Evolutionary conservation across 2,329 filamentous ascomycete species (phyloP), one percentile per base, ranked within the genome.

Genomic region (Beauveria scarabaeidicola): DNA sequence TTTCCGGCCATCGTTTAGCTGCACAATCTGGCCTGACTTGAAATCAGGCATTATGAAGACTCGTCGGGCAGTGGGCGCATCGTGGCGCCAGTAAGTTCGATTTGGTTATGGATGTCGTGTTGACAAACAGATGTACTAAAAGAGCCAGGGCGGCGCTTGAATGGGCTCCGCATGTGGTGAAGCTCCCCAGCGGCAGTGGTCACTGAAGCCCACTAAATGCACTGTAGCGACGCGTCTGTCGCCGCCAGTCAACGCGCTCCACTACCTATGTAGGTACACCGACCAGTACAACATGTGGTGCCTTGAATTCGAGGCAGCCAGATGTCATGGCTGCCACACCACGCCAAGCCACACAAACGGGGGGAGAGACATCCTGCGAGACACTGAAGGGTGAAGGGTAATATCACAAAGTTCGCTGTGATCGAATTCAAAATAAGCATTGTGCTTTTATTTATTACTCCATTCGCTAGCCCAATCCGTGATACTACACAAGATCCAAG

Each of bases 1-100:
- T 66, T 82, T 82, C 66, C 88, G 87, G 68, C 88, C 88, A 74
- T 96, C 89, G 68, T 81, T 84, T 66, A 96, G 85, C 74, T 87
- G 85, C 73, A 97, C 83, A 64, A 82, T 84, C 76, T 94, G 89
- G 67, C 91, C 92, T 63, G 78, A 72, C 68, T 77, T 78, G 67
- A 84, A 77, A 63, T 84, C 81, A 69, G 81, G 76, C 81, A 84
- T 82, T 66, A 68, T 78, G 72, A 50, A 46, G 65, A 64, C 63
- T 63, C 57, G 51, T 64, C 57, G 56, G 63, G 66, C 58, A 62
- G 61, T 62, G 64, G 62, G 65, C 61, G 70, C 73, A 75, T 75
- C 64, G 69, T 73, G 70, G 60, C 61, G 62, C 61, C 44, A 47
- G 50, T 36, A 23, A 29, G 48, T 40, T 27, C 17, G 25, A 17